Percentiles rank a stretch among this genome's conserved stretches.
phyloP scores from a whole-genome alignment of 2,329 filamentous ascomycete genomes.

The Alternaria gaisen region DNA sequence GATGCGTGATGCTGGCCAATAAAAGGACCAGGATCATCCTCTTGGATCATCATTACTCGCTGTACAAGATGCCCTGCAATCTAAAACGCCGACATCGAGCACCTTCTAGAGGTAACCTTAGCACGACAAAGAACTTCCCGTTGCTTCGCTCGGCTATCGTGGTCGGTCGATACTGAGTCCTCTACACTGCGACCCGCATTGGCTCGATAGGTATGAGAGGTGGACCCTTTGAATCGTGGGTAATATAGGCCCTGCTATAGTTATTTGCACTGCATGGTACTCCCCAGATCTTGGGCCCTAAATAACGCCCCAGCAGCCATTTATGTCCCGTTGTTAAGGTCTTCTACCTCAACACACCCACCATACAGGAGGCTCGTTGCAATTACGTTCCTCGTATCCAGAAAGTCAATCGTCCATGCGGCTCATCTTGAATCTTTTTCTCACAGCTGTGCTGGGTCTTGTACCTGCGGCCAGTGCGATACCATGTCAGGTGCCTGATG shows the following conservation, averaged over 20 bases:
- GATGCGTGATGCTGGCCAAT: not conserved
- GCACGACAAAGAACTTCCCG: not conserved
- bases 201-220: not conserved
- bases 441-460: constrained; percentile 1
- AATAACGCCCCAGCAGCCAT: not conserved
- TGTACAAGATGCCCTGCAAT: not conserved
- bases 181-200: not conserved
- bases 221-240: not conserved
- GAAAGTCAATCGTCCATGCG: not conserved
- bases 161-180: not conserved
- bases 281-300: not conserved
- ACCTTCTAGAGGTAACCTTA: not conserved
- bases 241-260: not conserved
- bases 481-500: not conserved
- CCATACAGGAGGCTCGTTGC: not conserved
- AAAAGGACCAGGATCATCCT: not conserved
- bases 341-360: not conserved
- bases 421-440: not conserved
- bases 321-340: not conserved
- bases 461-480: not conserved
- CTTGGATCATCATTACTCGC: not conserved
- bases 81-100: not conserved
- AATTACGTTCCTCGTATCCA: not conserved
- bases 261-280: no score
- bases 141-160: not conserved